phyloP scores from a whole-genome alignment of 108 stramenopile genomes.

The Skeletonema potamos region DNA sequence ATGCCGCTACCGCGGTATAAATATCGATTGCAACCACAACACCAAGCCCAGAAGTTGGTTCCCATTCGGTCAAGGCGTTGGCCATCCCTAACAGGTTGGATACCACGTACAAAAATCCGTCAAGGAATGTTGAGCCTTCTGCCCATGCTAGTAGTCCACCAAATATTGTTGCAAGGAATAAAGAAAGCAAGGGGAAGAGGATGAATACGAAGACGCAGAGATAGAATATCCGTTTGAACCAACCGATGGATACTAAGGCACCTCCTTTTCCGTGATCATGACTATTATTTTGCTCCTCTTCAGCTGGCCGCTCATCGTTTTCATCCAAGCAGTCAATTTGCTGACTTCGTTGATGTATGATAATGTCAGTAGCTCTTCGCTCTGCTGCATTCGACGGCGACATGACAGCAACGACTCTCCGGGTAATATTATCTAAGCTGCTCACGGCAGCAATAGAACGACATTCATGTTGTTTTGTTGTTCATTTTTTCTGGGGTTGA shows the following conservation, averaged over 20 bases:
- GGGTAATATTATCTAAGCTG: too few relatives aligned
- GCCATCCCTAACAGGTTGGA: neutral
- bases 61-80: neutral
- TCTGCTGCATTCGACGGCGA: too few relatives aligned
- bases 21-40: neutral
- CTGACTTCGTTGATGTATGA: too few relatives aligned
- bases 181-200: neutral
- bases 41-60: neutral
- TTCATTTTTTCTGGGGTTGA: too few relatives aligned
- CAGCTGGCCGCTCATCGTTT: too few relatives aligned
- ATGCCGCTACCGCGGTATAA: neutral
- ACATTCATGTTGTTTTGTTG: too few relatives aligned
- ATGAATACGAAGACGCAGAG: neutral
- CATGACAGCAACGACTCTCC: too few relatives aligned
- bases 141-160: neutral
- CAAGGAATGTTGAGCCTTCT: neutral
- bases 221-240: neutral
- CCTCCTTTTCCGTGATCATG: too few relatives aligned
- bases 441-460: too few relatives aligned
- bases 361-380: too few relatives aligned
- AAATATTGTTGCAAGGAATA: neutral
- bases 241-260: neutral
- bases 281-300: too few relatives aligned
- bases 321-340: too few relatives aligned
- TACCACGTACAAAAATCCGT: neutral